Conservation (phyloP, 176 grass and related monocot genomes). For the Microstegium vimineum region DNA sequence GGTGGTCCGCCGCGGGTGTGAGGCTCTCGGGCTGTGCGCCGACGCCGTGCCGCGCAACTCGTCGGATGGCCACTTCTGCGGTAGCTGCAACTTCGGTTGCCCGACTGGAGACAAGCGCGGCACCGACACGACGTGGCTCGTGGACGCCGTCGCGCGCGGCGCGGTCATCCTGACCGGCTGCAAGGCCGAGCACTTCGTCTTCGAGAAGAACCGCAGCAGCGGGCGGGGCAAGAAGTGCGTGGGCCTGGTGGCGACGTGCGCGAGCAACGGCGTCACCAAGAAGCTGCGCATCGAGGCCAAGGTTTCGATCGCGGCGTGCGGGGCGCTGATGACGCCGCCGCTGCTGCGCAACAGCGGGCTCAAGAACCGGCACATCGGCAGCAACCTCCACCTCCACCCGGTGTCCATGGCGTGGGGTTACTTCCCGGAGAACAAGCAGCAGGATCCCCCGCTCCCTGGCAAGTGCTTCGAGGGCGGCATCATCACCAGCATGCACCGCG, state of each 20-base stretch:
- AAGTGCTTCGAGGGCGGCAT: slow-evolving; percentile 71
- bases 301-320: slow-evolving; percentile 58
- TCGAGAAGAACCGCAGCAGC: slow-evolving; percentile 16
- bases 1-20: slow-evolving; percentile 64
- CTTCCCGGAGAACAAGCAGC: slow-evolving; percentile 54
- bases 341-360: slow-evolving; percentile 65
- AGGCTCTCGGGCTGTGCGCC: slow-evolving; percentile 52
- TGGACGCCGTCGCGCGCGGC: slow-evolving; percentile 60
- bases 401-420: slow-evolving; percentile 81
- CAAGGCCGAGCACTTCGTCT: slow-evolving; percentile 67
- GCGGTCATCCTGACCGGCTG: slow-evolving; percentile 68
- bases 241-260: slow-evolving; percentile 50
- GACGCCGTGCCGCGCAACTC: slow-evolving; percentile 73
- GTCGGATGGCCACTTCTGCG: slow-evolving; percentile 64
- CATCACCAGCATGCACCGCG: slow-evolving; percentile 81
- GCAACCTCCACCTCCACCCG: slow-evolving; percentile 84
- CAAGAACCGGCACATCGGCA: slow-evolving; percentile 75
- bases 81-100: slow-evolving; percentile 69
- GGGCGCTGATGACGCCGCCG: slow-evolving; percentile 69
- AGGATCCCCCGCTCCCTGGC: slow-evolving; percentile 29
- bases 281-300: slow-evolving; percentile 66
- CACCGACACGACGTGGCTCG: slow-evolving; percentile 87
- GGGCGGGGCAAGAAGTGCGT: slow-evolving; percentile 51
- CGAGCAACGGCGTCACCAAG: slow-evolving; percentile 40
- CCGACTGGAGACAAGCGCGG: slow-evolving; percentile 69